phyloP scores from a whole-genome alignment of 306 rosid species.

The Citrullus mucosospermus region DNA sequence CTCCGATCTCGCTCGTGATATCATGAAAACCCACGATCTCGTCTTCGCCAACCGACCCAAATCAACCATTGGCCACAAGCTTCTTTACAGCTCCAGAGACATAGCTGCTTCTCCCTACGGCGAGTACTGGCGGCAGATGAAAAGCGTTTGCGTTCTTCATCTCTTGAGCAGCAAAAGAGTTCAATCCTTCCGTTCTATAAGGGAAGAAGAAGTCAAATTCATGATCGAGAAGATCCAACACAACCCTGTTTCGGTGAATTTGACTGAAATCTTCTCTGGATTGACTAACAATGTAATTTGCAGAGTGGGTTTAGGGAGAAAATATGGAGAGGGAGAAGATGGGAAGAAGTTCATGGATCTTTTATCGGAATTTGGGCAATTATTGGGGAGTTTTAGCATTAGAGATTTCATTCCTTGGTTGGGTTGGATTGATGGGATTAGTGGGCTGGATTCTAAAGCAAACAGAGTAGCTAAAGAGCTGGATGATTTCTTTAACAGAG shows the following conservation, averaged over 20 bases:
- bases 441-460: slow-evolving; percentile 28
- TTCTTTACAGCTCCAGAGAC: slow-evolving; percentile 9
- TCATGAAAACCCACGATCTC: slow-evolving; percentile 25
- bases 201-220: slow-evolving; percentile 18
- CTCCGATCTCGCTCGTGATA: slow-evolving; percentile 11
- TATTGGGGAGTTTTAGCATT: slow-evolving; percentile 23
- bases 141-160: slow-evolving; percentile 12
- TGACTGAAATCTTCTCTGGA: slow-evolving; percentile 19
- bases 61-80: background rate
- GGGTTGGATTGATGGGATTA: slow-evolving; percentile 22
- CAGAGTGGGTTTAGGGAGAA: slow-evolving; percentile 41
- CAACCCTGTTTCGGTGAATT: slow-evolving; percentile 4
- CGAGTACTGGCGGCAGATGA: slow-evolving; percentile 31
- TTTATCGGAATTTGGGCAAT: slow-evolving; percentile 12
- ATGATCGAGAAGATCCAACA: slow-evolving; percentile 12
- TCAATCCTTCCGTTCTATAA: slow-evolving; percentile 7
- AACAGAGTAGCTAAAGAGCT: slow-evolving; percentile 21
- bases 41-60: slow-evolving; percentile 17
- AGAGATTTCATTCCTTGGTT: slow-evolving; percentile 46
- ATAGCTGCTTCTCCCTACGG: slow-evolving; percentile 17
- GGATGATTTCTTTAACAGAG: slow-evolving; percentile 32
- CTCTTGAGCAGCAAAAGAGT: slow-evolving; percentile 24
- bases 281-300: slow-evolving; percentile 29
- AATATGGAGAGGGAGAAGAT: slow-evolving; percentile 16
- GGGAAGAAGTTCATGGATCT: slow-evolving; percentile 17